Evolutionary conservation across 208 protist species (phyloP), one percentile per base, ranked within the genome.

Genomic region (Wallacemonas sp.): DNA sequence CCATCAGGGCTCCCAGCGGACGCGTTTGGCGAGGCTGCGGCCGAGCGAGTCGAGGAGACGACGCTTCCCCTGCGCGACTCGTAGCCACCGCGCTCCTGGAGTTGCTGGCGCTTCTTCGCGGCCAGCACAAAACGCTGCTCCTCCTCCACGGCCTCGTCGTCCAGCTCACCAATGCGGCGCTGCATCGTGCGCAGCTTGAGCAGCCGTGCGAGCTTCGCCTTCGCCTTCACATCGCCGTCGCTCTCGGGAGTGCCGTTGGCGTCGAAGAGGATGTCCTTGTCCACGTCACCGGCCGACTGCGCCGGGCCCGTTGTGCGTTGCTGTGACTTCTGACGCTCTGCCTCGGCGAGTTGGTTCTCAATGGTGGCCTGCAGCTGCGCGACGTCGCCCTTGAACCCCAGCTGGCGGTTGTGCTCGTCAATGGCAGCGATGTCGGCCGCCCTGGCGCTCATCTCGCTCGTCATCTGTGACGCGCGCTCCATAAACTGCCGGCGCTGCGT

Each of bases 111-210:
- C 30, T 24, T 12, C 32, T 58, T 58, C 9, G 19, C 16, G 6
- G 32, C 32, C 12, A 58, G 30, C 30, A 24, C 12, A n/a, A 26
- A 58, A 11, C n/a, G 9, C 49, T 76, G 71, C 58, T 74, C 72
- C 38, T 78, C 73, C 9, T 71, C 72, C 2, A 41, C 58, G 17
- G 41, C 48, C 58, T 70, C 66, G 9, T 79, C 73, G 38, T 78
- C 74, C 48, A 83, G 60, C 64, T 83, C 70, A 23, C 62, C 61
- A 46, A 89, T 72, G 19, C 69, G 34, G 19, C 70, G 70, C 70
- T 89, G 83, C 12, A 83, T 60, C n/a, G 52, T 56, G 21, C 83
- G 78, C 62, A 89, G 72, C 57, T 89, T 82, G 12, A 39, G 32
- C 2, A 89, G 66, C 21, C 64, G 74, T 2, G 76, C 65, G 5